Conservation (phyloP, 257 asterid genomes). For the Solanum rostratum region DNA sequence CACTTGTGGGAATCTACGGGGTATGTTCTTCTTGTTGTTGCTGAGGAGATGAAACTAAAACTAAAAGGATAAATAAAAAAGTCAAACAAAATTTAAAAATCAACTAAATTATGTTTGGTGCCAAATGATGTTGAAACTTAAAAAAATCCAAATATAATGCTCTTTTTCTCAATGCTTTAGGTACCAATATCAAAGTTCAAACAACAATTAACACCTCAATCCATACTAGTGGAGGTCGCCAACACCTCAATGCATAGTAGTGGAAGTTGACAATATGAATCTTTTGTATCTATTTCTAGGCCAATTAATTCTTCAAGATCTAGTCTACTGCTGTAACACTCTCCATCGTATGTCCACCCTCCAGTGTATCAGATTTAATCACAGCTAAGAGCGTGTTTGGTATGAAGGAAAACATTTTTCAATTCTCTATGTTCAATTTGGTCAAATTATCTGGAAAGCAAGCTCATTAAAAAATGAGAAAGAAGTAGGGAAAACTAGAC, state of each 20-base stretch:
- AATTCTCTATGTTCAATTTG: neutral
- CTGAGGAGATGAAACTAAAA: neutral
- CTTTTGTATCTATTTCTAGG: neutral
- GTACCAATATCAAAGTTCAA: neutral
- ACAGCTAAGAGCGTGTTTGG: neutral
- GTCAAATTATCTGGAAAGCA: neutral
- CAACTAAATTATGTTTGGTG: neutral
- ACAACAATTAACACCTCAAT: neutral
- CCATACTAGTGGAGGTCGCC: neutral
- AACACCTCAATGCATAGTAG: neutral
- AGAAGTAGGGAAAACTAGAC: neutral
- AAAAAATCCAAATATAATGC: neutral
- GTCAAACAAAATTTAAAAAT: neutral
- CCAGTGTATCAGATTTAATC: neutral
- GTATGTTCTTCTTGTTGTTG: neutral
- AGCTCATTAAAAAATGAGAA: neutral
- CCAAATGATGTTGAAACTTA: neutral
- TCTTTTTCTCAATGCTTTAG: neutral
- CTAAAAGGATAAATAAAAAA: neutral
- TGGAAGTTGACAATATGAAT: neutral
- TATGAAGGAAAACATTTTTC: neutral
- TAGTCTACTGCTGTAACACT: neutral
- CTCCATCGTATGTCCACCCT: neutral
- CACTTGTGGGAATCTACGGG: no score
- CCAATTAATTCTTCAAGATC: neutral